Base-by-base conservation (phyloP, 1,284 basidiomycete species). In the Serendipita sp. region DNA sequence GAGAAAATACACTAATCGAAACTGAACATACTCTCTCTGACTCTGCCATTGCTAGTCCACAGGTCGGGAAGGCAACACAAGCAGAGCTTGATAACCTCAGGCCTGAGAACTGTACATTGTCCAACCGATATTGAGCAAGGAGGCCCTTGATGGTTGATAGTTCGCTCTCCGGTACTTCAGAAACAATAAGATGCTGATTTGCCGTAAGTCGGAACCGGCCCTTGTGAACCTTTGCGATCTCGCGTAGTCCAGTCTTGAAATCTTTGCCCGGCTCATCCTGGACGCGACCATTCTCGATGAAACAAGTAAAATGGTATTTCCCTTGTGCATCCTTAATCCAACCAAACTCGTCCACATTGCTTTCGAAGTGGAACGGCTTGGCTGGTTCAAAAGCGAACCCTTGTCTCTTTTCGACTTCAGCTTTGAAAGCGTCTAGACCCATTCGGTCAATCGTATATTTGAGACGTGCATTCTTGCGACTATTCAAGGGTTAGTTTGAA, bases 361-460 rank as follows among this genome's bases (percentile, higher is more conserved):
- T 82, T 68, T 91, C 85, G 72, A 99, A 98, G 26, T 81, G 75
- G 80, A 82, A 98, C 10, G 85, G 78, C 4, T 87, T 84, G 2
- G 85, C 83, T 10, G 89, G 84, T 61, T 77, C 77, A 26, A 99
- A 80, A 60, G 79, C 70, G 74, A 87, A 95, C 42, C 93, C 93
- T 30, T 97, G 83, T 26, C 85, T 85, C 67, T 85, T 82, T 78
- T 99, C 95, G 44, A 98, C 91, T 70, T 94, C 93, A 32, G 79
- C 82, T 73, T 88, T 91, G 82, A 97, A 97, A 62, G 74, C 78
- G 63, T 86, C 83, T 15, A 95, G 76, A 43, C 91, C 91, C 84
- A 97, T 91, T 64, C 92, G 86, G 76, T 99, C 95, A 70, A 99
- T 84, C 22, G 95, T 99, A 77, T 99, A 98, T 77, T 97, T 97